Base-by-base conservation (phyloP, 164 flowering plant genomes). In the Stephania japonica region DNA sequence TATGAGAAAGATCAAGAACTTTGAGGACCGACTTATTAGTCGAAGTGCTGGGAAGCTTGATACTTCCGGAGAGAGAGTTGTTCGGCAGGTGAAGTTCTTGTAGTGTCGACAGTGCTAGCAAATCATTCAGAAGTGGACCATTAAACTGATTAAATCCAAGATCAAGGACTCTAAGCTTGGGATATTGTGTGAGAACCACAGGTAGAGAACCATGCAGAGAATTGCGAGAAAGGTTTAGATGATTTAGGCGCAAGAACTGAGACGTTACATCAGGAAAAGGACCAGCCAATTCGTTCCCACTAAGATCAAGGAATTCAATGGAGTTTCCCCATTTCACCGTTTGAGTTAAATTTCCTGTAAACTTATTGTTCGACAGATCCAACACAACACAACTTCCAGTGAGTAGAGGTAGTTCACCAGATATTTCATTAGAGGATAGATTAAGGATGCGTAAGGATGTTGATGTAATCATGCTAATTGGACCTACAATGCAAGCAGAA, bases 261-360 rank as follows among this genome's bases (percentile, higher is more conserved):
- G 93, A 86, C 13, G 93, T 84, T 59, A 64, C 80, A 73, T 85
- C 91, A 4, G 98, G 98, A 68, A 93, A 80, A 50, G 89, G 50
- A 56, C 99, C 97, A 8, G 87, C 73, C 79, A 93, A 76, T 63
- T 76, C 87, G 75, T 96, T 96, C 76, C 78, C 88, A 76, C 98
- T 93, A 41, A 96, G 95, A 84, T 96, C 98, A 81, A 93, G 91
- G 71, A 81, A 80, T 73, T 96, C 97, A 69, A 96, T 79, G 56
- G 66, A 16, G 78, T 88, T 86, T 16, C 84, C 97, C 99, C 99
- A 96, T 81, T 91, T 96, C 47, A 74, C 73, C 75, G 84, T 72
- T 70, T 80, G 78, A 23, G 90, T 85, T 21, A 96, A 78, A 80
- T 93, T 91, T 77, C 99, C 98, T 73, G 81, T 84, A 75, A 96